phyloP scores from a whole-genome alignment of 768 basidiomycete species.

The Lentinula lateritia region DNA sequence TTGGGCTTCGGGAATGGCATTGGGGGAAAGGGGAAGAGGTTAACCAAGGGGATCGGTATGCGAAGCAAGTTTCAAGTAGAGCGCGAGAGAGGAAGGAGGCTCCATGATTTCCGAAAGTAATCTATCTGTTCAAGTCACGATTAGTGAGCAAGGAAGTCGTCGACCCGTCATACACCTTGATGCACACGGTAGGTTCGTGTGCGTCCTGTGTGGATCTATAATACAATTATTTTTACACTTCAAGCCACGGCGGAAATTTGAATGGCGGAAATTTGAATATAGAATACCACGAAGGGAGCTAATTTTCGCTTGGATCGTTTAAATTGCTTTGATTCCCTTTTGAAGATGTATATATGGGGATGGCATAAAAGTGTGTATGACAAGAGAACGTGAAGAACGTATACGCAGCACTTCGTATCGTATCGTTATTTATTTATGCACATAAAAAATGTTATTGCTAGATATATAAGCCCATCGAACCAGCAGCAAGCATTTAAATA shows the following conservation, averaged over 20 bases:
- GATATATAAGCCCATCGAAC: background rate
- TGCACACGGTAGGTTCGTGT: no score
- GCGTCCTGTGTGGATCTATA: no score
- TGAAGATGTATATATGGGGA: no score
- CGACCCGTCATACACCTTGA: no score
- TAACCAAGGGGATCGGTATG: conserved; percentile 75
- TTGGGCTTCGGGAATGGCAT: conserved; percentile 78
- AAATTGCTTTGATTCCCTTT: no score
- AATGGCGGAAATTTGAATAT: no score
- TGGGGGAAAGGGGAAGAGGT: conserved; percentile 63
- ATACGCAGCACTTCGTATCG: background rate
- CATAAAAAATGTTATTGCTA: background rate
- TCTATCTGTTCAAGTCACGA: background rate
- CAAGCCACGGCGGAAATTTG: no score
- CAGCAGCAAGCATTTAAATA: background rate
- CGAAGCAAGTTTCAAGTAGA: conserved; percentile 65
- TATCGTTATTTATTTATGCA: background rate
- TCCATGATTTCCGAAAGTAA: conserved; percentile 60
- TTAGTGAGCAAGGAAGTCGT: no score
- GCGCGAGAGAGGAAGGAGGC: conserved; percentile 75
- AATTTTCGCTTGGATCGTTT: no score
- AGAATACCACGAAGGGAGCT: no score
- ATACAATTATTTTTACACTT: no score
- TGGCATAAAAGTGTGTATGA: background rate
- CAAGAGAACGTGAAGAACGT: background rate